A percentile compares a stretch with the other conserved stretches of the same genome.
phyloP scores from a whole-genome alignment of 1,284 basidiomycete species.

The Chalciporus piperatoides region DNA sequence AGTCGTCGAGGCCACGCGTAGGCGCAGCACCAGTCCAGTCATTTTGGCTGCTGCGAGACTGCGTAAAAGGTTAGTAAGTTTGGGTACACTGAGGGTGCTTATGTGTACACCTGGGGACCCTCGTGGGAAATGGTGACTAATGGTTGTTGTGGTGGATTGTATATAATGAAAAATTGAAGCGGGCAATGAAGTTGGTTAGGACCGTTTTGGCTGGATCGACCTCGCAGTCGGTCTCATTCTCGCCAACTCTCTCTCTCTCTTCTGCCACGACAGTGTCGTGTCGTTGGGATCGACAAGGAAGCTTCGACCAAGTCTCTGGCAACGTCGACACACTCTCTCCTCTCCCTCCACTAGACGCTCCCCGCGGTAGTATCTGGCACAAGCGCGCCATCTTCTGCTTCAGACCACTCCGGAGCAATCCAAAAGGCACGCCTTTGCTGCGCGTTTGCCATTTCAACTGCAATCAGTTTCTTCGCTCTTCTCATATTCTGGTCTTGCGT shows the following conservation, averaged over 20 bases:
- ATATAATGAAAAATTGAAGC: constrained; percentile 31
- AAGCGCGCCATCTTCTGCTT: constrained; percentile 33
- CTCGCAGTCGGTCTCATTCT: constrained; percentile 38
- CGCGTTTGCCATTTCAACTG: constrained; percentile 67
- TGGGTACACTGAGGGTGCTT: too few relatives aligned
- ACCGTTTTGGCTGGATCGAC: constrained; percentile 44
- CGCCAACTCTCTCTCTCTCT: constrained; percentile 32
- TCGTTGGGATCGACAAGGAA: constrained; percentile 40
- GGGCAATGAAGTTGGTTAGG: constrained; percentile 16
- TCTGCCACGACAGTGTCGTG: constrained; percentile 40
- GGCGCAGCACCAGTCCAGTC: neutral
- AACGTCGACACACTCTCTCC: constrained; percentile 18
- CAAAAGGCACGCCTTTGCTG: constrained; percentile 91
- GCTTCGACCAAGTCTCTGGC: constrained; percentile 20
- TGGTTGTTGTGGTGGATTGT: constrained; percentile 6
- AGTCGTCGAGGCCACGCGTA: constrained; percentile 15
- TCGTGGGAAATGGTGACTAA: constrained; percentile 33
- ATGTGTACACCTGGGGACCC: too few relatives aligned
- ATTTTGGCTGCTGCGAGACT: constrained; percentile 4
- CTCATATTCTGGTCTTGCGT: constrained; percentile 33
- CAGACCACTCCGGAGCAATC: constrained; percentile 24
- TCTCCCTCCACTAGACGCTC: constrained; percentile 16
- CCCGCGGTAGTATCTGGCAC: constrained; percentile 17
- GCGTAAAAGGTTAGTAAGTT: constrained; percentile 12
- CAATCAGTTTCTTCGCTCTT: constrained; percentile 23